phyloP scores from a whole-genome alignment of 305 asterid species.

The Fraxinus dipetala region DNA sequence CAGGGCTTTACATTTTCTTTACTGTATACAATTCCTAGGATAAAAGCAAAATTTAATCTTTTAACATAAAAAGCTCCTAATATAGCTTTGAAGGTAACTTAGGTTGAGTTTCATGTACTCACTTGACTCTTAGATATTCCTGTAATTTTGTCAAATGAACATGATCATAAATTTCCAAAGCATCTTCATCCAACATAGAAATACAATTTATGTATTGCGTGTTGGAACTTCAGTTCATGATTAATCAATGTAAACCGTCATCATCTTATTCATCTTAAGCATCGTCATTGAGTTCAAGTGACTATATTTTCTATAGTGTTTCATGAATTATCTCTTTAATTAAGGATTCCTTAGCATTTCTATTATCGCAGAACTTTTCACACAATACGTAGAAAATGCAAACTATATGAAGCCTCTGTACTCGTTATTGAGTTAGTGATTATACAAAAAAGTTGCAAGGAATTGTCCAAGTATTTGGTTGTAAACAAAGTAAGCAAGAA shows the following conservation, averaged over 20 bases:
- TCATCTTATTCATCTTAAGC: neutral
- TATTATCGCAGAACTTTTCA: neutral
- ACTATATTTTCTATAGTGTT: neutral
- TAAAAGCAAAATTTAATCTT: neutral
- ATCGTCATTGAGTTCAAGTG: neutral
- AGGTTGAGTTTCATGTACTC: neutral
- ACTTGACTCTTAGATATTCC: neutral
- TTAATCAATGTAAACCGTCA: neutral
- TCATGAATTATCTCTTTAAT: neutral
- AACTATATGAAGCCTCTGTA: neutral
- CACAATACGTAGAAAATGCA: neutral
- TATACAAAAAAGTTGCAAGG: neutral
- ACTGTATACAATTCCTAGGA: neutral
- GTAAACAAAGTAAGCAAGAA: neutral
- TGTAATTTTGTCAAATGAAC: neutral
- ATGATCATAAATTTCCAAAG: neutral
- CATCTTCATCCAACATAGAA: neutral
- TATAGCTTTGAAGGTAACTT: neutral
- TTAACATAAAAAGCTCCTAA: neutral
- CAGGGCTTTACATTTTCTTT: neutral
- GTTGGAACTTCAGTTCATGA: neutral
- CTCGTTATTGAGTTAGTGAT: neutral
- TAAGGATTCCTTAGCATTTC: neutral
- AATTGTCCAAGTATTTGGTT: neutral
- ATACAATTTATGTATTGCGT: neutral